phyloP scores from a whole-genome alignment of 2,329 filamentous ascomycete genomes.

The Chrysoporthe austroafricana region DNA sequence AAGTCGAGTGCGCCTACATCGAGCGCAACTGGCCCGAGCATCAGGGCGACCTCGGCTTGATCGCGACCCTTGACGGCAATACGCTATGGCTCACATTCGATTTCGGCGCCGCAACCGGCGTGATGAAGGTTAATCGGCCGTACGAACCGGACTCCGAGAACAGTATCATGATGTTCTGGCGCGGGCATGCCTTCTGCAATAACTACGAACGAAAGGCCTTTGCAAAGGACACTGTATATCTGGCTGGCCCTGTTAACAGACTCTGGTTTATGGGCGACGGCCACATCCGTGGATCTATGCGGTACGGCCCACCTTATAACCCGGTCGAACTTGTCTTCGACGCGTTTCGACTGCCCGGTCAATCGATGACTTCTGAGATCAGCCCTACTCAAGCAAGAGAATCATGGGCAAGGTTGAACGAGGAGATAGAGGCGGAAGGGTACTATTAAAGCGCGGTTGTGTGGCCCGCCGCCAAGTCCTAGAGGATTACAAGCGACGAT shows the following conservation, averaged over 20 bases:
- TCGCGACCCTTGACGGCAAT: conserved; percentile 44
- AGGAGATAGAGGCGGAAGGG: not conserved
- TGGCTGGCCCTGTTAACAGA: conserved; percentile 36
- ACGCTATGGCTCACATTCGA: conserved; percentile 52
- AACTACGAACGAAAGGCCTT: conserved; percentile 29
- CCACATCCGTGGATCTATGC: conserved; percentile 37
- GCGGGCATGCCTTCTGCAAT: conserved; percentile 39
- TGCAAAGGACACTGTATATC: conserved; percentile 29
- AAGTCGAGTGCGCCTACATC: conserved; percentile 38
- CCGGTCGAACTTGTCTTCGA: conserved; percentile 37
- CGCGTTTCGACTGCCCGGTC: conserved; percentile 32
- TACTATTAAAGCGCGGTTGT: not conserved
- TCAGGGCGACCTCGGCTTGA: conserved; percentile 37
- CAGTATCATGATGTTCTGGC: conserved; percentile 40
- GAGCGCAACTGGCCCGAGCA: conserved; percentile 34
- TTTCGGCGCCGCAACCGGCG: conserved; percentile 45
- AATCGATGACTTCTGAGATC: conserved; percentile 30
- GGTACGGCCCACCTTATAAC: conserved; percentile 28
- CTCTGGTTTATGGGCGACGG: conserved; percentile 45
- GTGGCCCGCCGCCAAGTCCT: not conserved
- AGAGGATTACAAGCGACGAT: not conserved
- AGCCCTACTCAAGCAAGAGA: conserved; percentile 20
- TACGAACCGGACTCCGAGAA: conserved; percentile 36
- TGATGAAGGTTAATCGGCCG: conserved; percentile 47
- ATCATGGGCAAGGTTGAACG: conserved; percentile 10